These are phyloP conservation scores for Suillus clintonianus DNA, from an alignment of 768 basidiomycete species.

Conservation along the genomic window DNA sequence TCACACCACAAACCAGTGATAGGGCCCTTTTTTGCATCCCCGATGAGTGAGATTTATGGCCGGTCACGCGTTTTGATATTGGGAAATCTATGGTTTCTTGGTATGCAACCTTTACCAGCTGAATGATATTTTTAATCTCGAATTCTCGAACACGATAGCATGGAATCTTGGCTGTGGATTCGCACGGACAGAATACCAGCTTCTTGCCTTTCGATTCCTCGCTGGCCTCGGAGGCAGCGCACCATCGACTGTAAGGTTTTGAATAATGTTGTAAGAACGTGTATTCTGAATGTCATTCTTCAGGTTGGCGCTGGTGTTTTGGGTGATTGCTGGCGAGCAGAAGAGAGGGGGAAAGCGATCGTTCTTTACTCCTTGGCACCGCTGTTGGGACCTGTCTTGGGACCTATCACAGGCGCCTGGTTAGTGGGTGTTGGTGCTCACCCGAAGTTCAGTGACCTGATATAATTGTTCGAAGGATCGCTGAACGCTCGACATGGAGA, in stretches of 20 bases:
- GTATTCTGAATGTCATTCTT: not conserved
- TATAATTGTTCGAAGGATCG: conserved; percentile 40
- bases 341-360: conserved; percentile 65
- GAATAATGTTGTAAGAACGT: not conserved
- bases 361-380: conserved; percentile 68
- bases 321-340: conserved; percentile 60
- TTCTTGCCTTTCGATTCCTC: conserved; percentile 70
- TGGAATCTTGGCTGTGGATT: conserved; percentile 71
- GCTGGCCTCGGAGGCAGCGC: conserved; percentile 75
- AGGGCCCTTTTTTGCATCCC: conserved; percentile 48
- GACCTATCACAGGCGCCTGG: conserved; percentile 66
- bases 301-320: conserved; percentile 71
- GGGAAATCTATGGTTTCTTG: conserved; percentile 67
- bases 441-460: not conserved
- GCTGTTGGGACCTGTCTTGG: conserved; percentile 63
- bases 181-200: conserved; percentile 54
- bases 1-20: conserved; percentile 7
- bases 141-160: conserved; percentile 31
- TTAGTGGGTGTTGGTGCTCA: conserved; percentile 30
- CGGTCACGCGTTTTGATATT: conserved; percentile 61
- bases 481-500: conserved; percentile 64
- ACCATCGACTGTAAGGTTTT: conserved; percentile 47
- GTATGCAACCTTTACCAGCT: conserved; percentile 32
- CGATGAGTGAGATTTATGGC: conserved; percentile 73
- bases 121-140: rapidly evolving